Conservation (phyloP, 306 rosid species). For the Cucurbita ficifolia region DNA sequence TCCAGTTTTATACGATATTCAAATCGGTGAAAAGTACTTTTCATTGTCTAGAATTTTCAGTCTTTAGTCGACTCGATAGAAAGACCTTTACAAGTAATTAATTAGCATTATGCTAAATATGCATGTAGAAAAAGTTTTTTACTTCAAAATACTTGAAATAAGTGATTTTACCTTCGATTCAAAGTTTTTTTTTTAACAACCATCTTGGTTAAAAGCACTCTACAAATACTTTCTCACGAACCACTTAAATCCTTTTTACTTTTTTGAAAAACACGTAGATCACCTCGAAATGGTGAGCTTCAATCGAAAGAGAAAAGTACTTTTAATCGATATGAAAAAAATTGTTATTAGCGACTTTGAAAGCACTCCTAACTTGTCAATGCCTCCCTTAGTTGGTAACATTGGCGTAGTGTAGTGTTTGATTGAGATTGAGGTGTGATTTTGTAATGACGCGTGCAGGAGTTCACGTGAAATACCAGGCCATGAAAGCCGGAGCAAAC, state of each 20-base stretch:
- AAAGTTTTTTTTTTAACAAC: not conserved
- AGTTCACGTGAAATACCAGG: conserved; percentile 73
- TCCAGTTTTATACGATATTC: not conserved
- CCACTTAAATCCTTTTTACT: too few species aligned
- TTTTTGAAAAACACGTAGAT: too few species aligned
- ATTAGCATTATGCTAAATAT: not conserved
- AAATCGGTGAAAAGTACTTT: not conserved
- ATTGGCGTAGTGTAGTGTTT: not conserved
- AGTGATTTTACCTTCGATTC: too few species aligned
- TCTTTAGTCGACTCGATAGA: not conserved
- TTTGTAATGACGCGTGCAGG: conserved; percentile 28
- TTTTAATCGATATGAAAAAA: too few species aligned
- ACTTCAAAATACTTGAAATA: not conserved
- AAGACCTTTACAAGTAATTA: not conserved
- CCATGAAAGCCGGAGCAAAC: conserved; percentile 67
- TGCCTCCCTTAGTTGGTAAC: too few species aligned
- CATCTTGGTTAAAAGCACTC: not conserved
- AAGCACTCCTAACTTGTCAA: not conserved
- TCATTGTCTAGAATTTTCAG: not conserved
- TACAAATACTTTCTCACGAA: too few species aligned
- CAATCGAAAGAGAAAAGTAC: too few species aligned
- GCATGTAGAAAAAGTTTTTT: not conserved
- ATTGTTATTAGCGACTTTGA: not conserved
- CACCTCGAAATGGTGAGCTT: too few species aligned
- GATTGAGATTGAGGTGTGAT: not conserved